Base-by-base conservation (phyloP, 1,139 yeast genomes). In the Magnusiomyces tetraspermus region DNA sequence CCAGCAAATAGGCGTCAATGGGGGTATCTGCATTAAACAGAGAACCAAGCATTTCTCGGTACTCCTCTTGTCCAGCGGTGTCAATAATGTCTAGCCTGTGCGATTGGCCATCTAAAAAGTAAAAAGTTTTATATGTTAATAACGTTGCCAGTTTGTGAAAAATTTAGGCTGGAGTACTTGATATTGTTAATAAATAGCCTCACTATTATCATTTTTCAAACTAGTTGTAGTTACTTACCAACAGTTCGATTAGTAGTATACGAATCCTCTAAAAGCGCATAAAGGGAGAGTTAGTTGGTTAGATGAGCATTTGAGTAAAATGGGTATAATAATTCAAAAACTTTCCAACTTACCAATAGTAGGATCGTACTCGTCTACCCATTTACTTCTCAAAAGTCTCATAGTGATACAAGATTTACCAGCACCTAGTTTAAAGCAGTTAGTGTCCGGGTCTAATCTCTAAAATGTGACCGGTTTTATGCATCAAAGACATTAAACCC, bases 1-100 rank as follows among this genome's bases (percentile, higher is more conserved):
- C 96, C 58, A 89, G 72, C 52, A 89, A 71, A 64, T 87, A 89
- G 19, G 96, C 97, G 67, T 88, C 95, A 49, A 96, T 96, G 13
- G 92, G 82, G 60, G 94, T 78, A 82, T 88, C 88, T 62, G 85
- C 61, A 46, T 62, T 85, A 56, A 63, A 67, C 51, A 66, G 57
- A 31, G 68, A 60, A 67, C 89, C 96, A 66, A 96, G 58, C 67
- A 68, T 67, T 47, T 67, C 72, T 30, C 72, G 58, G 57, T 68
- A 68, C 54, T 68, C 72, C 51, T 68, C 72, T 59, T 68, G 72
- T 22, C 72, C 72, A 1, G 72, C 72, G 22, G 71, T 69, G 51
- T 69, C 72, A 46, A 68, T 59, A 37, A 69, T 64, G 55, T 68
- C 69, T 23, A 68, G 59, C 10, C 66, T 58, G 55, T 61, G 67